Conservation (phyloP, 2,329 filamentous ascomycete species). For the Fusarium robinianum region DNA sequence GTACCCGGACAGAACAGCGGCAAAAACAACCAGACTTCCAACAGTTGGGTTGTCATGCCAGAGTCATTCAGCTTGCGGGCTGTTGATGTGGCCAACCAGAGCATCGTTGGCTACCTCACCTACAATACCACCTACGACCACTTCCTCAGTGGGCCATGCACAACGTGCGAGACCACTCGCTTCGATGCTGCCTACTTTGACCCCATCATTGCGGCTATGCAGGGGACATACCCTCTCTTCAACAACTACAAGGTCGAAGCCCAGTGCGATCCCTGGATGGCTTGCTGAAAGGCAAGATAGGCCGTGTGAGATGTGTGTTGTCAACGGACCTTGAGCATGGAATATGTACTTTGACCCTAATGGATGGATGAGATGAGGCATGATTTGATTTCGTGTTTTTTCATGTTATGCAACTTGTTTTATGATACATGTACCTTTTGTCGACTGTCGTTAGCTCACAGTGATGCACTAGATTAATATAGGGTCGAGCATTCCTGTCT, state of each 20-base stretch:
- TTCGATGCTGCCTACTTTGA: constrained; percentile 46
- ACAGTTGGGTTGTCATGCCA: constrained; percentile 47
- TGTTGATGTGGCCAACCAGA: constrained; percentile 40
- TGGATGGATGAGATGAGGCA: constrained; percentile 13
- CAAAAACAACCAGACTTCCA: constrained; percentile 34
- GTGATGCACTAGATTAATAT: too few relatives aligned
- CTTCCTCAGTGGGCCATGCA: constrained; percentile 44
- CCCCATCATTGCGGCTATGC: constrained; percentile 44
- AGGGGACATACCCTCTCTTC: constrained; percentile 46
- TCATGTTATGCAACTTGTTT: constrained; percentile 26
- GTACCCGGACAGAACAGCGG: constrained; percentile 41
- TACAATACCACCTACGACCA: constrained; percentile 47
- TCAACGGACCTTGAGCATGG: neutral
- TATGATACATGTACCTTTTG: constrained; percentile 26
- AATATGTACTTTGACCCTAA: constrained; percentile 17
- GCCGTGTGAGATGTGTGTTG: neutral
- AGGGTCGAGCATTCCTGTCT: too few relatives aligned
- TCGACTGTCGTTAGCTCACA: neutral
- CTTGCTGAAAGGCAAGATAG: constrained; percentile 27
- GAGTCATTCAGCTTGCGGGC: constrained; percentile 44
- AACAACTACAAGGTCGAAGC: constrained; percentile 46
- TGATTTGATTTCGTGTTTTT: constrained; percentile 21
- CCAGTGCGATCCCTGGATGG: constrained; percentile 47
- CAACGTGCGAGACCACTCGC: constrained; percentile 42
- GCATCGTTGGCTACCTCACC: constrained; percentile 41